These are phyloP conservation scores for Salix dunnii DNA, from an alignment of 345 rosid genomes.

Conservation along the genomic window DNA sequence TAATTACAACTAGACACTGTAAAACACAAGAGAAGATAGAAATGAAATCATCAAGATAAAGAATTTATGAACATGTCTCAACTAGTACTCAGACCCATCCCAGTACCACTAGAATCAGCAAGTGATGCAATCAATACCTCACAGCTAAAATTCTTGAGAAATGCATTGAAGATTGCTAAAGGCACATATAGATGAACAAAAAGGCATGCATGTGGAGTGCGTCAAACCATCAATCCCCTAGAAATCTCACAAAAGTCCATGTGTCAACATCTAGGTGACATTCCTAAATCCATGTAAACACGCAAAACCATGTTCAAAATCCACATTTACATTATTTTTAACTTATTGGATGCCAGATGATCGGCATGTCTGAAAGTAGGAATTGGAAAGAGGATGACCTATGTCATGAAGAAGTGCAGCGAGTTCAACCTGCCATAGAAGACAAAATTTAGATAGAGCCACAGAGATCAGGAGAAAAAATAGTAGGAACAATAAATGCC, in stretches of 20 bases:
- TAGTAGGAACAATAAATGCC: background rate
- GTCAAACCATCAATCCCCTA: too few species aligned
- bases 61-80: background rate
- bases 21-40: background rate
- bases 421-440: constrained; percentile 58
- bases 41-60: background rate
- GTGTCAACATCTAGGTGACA: too few species aligned
- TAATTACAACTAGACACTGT: too few species aligned
- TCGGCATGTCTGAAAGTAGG: background rate
- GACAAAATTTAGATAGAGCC: background rate
- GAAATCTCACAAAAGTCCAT: too few species aligned
- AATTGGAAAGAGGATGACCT: constrained; percentile 30
- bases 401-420: constrained; percentile 92
- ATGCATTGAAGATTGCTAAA: too few species aligned
- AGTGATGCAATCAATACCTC: too few species aligned
- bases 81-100: background rate
- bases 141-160: too few species aligned
- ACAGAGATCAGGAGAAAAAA: background rate
- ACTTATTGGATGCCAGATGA: background rate
- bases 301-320: background rate
- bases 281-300: too few species aligned
- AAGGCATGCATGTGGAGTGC: too few species aligned
- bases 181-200: too few species aligned
- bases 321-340: background rate
- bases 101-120: background rate